A percentile compares a stretch with the other conserved stretches of the same genome.
phyloP scores from a whole-genome alignment of 176 grass and related monocot species.

The Oryza australiensis region DNA sequence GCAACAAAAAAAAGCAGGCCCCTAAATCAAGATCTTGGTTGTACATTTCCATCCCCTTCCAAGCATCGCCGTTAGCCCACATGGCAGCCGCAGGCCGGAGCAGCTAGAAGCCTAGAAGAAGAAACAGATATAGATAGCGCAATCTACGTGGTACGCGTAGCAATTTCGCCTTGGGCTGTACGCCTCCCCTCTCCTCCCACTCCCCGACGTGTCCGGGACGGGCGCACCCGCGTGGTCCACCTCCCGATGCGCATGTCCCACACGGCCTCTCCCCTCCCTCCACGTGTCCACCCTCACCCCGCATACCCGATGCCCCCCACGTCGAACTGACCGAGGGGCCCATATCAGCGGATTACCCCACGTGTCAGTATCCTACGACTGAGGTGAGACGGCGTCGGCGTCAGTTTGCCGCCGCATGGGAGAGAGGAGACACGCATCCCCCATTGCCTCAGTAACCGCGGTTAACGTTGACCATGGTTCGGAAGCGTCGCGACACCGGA shows the following conservation, averaged over 20 bases:
- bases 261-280: constrained; percentile 22
- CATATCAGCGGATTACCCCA: neutral
- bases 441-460: neutral
- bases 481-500: neutral
- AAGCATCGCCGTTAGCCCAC: too few relatives aligned
- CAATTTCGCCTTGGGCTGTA: neutral
- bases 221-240: constrained; percentile 31
- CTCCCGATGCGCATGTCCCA: constrained; percentile 43
- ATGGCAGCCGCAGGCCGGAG: too few relatives aligned
- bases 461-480: constrained; percentile 12
- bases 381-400: constrained; percentile 46
- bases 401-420: constrained; percentile 38
- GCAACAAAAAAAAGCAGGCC: neutral
- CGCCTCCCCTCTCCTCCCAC: neutral
- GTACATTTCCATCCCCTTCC: too few relatives aligned
- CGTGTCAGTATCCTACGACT: neutral
- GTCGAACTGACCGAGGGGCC: neutral
- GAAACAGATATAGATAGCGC: neutral
- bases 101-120: too few relatives aligned
- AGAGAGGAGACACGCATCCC: constrained; percentile 9
- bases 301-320: neutral
- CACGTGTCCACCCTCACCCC: constrained; percentile 66
- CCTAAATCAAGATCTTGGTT: too few relatives aligned
- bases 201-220: constrained; percentile 52
- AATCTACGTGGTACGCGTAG: neutral